These are phyloP conservation scores for Nigrograna mackinnonii DNA, from an alignment of 2,329 filamentous ascomycete species.

Conservation along the genomic window DNA sequence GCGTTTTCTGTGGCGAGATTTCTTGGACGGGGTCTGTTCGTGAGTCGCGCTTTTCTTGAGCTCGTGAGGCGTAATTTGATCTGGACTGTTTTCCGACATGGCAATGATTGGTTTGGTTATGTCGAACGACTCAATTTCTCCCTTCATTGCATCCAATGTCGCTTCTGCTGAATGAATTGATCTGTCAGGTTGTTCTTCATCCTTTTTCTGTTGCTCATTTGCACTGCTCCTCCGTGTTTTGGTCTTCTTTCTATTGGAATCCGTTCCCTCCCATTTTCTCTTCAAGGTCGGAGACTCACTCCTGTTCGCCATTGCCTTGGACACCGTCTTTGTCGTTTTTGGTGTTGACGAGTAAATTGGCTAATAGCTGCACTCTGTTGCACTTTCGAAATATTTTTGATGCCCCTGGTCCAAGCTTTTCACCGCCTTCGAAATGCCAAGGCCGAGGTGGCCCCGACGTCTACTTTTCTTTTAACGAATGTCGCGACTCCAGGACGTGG, in stretches of 20 bases:
- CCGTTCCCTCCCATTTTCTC: constrained; percentile 29
- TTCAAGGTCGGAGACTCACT: constrained; percentile 28
- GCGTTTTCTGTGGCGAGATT: not conserved
- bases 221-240: constrained; percentile 19
- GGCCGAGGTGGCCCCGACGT: not conserved
- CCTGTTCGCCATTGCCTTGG: constrained; percentile 24
- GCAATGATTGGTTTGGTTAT: too few relatives aligned
- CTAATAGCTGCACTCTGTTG: too few relatives aligned
- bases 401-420: constrained; percentile 29
- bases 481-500: not conserved
- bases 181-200: too few relatives aligned
- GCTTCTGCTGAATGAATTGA: too few relatives aligned
- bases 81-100: too few relatives aligned
- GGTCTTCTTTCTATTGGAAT: constrained; percentile 28
- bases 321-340: not conserved
- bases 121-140: too few relatives aligned
- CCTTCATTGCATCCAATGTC: too few relatives aligned
- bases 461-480: constrained; percentile 33
- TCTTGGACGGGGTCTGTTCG: constrained; percentile 8
- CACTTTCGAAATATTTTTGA: constrained; percentile 29
- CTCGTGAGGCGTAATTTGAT: too few relatives aligned
- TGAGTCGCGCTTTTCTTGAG: constrained; percentile 5
- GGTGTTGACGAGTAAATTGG: not conserved
- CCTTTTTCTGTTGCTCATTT: not conserved
- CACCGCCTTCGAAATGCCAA: constrained; percentile 23